Evolutionary conservation across 306 rosid genomes (phyloP), one percentile per base, ranked within the genome.

Genomic region (Senna tora): DNA sequence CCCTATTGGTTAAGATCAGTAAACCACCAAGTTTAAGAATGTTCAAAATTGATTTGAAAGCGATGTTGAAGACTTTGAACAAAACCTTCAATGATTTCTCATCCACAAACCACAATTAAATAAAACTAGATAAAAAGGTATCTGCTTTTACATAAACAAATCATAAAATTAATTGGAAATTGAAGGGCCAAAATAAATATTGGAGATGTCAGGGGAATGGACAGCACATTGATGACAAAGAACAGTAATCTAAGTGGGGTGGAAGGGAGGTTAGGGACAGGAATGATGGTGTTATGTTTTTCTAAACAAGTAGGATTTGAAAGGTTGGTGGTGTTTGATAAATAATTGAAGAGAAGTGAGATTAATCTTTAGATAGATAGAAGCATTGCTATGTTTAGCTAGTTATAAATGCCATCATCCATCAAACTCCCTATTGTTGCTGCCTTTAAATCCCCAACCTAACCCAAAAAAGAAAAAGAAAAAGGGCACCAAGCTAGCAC

Each of bases 391-490:
- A 56, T 49, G 62, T 59, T 39, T 54, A 50, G 32, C 28, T 33
- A 41, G 19, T 17, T 61, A 30, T 39, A 59, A 25, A 59, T 68
- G 71, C 21, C 4, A 63, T 11, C 19, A 75, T 65, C 21, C 4
- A 63, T 11, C 19, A 75, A 57, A 67, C 43, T 67, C 1, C 32
- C 57, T 36, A 43, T 34, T 15, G 12, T 6, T 19, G 74, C 8
- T 63, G 62, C 14, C 67, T 53, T 79, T 20, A 71, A 59, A 46
- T 1, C 19, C 75, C 83, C 65, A 72, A 46, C 66, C 46, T 2
- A 3, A 36, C 39, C 6, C 39, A 36, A 36, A 36, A 36, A 36
- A 36, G 39, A 25, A 5, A 8, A 53, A 59, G 50, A 75, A 52
- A 34, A 66, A 75, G 36, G 71, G 16, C 62, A 51, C 14, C 65